Evolutionary conservation across 1,139 yeast species (phyloP).

Genomic region (Candida glucosophila): DNA sequence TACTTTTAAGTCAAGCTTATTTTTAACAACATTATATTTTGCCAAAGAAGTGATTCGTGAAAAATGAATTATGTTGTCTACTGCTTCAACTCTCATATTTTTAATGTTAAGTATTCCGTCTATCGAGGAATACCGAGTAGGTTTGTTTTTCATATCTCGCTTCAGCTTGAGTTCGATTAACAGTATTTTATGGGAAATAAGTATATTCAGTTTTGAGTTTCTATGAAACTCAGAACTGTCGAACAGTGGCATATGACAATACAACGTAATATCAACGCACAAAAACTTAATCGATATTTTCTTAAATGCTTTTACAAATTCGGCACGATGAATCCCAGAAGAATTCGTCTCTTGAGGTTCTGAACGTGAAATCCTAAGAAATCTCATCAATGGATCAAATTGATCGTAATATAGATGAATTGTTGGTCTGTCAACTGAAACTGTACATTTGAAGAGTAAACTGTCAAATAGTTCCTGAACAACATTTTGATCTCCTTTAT

Average conservation of each 20-base stretch:
- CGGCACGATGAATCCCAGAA: background rate
- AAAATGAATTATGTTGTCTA: constrained; percentile 22
- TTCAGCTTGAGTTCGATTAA: constrained; percentile 19
- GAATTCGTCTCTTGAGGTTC: constrained; percentile 5
- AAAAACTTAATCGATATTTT: constrained; percentile 19
- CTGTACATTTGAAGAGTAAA: constrained; percentile 10
- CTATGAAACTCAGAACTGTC: constrained; percentile 20
- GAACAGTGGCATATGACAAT: constrained; percentile 31
- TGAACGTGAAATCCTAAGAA: constrained; percentile 2
- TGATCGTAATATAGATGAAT: constrained; percentile 35
- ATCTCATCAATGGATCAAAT: constrained; percentile 11
- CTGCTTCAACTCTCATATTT: constrained; percentile 21
- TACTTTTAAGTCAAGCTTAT: constrained; percentile 16
- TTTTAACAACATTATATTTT: constrained; percentile 16
- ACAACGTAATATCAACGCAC: constrained; percentile 22
- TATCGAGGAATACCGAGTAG: constrained; percentile 6
- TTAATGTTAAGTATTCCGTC: constrained; percentile 22
- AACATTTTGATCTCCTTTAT: background rate
- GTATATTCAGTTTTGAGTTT: constrained; percentile 19
- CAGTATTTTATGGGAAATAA: constrained; percentile 16
- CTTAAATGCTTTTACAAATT: constrained; percentile 5
- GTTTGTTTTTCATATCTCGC: constrained; percentile 7
- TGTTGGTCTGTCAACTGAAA: constrained; percentile 21
- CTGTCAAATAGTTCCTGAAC: too few species aligned
- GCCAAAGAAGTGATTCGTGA: constrained; percentile 22